Base-by-base conservation (phyloP, 116 monocot genomes). In the Trichopus zeylanicus region DNA sequence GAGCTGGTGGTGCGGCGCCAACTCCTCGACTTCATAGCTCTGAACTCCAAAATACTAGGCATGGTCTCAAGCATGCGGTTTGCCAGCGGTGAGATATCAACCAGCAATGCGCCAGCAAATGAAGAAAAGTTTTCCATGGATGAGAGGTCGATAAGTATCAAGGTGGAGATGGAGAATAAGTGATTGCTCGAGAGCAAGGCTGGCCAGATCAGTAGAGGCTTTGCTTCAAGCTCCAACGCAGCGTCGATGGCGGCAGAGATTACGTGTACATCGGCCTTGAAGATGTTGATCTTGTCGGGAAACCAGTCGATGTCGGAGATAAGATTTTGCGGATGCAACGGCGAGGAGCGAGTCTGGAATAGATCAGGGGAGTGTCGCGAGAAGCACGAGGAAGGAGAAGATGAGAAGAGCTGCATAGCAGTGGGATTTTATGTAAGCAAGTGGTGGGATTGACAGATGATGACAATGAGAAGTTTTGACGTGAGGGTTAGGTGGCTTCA, bases 1-100 rank as follows among this genome's bases (percentile, higher is more conserved):
- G 73, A 85, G 85, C 80, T 63, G 97, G 51, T 98, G 97, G 97
- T 91, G 97, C 73, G 91, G 87, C 51, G 68, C 91, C 27, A 85
- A 84, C 73, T 75, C 84, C 16, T 62, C 7, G 97, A 97, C 63
- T 51, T 97, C 38, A 73, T 82, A 9, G 69, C 84, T 12, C 61
- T 97, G 26, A 66, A 79, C 33, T 76, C 77, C 24, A 87, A 97
- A 38, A 84, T 97, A 87, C 68, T 87, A 10, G 31, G 62, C 51
- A 8, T 48, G 24, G 19, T 53, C 0, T 82, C 88, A 0, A 77
- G 74, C 78, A 69, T 52, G 67, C 48, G 71, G 55, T 69, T 78
- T 46, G 39, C 57, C 12, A 25, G 13, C 52, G 25, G 51, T 5
- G 60, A 42, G 16, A 23, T 3, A 18, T 28, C 15, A 22, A 24